These are phyloP conservation scores for Atalantia buxifolia DNA, from an alignment of 345 rosid genomes.

Conservation along the genomic window DNA sequence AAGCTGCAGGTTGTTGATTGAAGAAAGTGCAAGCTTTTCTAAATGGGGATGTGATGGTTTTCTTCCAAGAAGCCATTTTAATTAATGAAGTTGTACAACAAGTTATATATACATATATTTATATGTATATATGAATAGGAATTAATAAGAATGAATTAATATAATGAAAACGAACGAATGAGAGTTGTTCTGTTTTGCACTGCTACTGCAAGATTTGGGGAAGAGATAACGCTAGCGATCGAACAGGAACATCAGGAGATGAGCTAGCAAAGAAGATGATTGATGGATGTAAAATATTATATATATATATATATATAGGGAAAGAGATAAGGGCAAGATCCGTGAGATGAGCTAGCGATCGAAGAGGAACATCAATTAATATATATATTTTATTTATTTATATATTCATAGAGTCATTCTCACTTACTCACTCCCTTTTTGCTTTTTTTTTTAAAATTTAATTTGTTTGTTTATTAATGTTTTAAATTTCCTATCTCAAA, in stretches of 20 bases:
- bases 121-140: no score
- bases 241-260: no score
- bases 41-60: conserved; percentile 74
- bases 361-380: conserved; percentile 21
- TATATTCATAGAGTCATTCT: neutral
- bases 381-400: no score
- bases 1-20: conserved; percentile 44
- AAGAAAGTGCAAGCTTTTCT: conserved; percentile 80
- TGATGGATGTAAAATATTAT: neutral
- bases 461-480: neutral
- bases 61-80: conserved; percentile 75
- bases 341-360: conserved; percentile 45
- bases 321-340: conserved; percentile 55
- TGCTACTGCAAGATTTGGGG: neutral
- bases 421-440: conserved; percentile 7
- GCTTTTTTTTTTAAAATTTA: neutral
- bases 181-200: neutral
- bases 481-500: conserved; percentile 11
- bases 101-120: no score
- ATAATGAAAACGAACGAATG: neutral
- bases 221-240: no score
- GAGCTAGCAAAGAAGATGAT: neutral
- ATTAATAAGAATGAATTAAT: neutral
- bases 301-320: neutral
- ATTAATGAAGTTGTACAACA: neutral